These are phyloP conservation scores for Glarea lozoyensis DNA, from an alignment of 495 filamentous ascomycete genomes.

Conservation along the genomic window DNA sequence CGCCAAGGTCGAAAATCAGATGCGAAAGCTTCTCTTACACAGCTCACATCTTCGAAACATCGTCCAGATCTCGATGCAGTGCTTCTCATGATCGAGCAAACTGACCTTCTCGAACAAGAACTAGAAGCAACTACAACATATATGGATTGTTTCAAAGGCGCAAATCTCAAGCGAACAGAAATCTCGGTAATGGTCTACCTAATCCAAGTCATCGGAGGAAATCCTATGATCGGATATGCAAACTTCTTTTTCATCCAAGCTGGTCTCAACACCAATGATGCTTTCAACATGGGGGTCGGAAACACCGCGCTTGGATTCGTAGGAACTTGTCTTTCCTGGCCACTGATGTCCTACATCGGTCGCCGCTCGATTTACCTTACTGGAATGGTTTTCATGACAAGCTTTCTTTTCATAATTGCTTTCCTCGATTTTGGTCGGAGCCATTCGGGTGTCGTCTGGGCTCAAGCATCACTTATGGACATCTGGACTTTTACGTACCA, in stretches of 20 bases:
- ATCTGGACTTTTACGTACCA: conserved; percentile 45
- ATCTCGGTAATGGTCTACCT: conserved; percentile 61
- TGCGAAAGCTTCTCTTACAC: conserved; percentile 55
- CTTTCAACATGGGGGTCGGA: conserved; percentile 50
- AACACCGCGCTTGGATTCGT: conserved; percentile 37
- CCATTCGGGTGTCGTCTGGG: conserved; percentile 29
- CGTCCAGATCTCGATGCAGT: conserved; percentile 31
- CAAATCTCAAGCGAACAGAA: conserved; percentile 58
- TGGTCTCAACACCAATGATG: conserved; percentile 41
- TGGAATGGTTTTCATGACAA: conserved; percentile 37
- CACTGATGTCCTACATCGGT: conserved; percentile 29
- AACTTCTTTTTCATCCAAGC: conserved; percentile 62
- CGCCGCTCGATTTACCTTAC: conserved; percentile 42
- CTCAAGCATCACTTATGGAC: conserved; percentile 42
- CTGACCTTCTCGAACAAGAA: conserved; percentile 49
- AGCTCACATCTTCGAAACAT: conserved; percentile 46
- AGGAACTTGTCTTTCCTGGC: conserved; percentile 12
- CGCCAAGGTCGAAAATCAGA: conserved; percentile 57
- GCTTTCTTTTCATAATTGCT: conserved; percentile 24
- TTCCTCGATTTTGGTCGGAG: conserved; percentile 19
- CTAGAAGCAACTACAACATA: conserved; percentile 56
- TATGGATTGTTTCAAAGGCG: conserved; percentile 57
- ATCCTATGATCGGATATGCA: conserved; percentile 57
- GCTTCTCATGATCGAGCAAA: conserved; percentile 55
- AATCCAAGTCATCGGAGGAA: conserved; percentile 63